phyloP scores from a whole-genome alignment of 345 rosid genomes.

The Triadica sebifera region DNA sequence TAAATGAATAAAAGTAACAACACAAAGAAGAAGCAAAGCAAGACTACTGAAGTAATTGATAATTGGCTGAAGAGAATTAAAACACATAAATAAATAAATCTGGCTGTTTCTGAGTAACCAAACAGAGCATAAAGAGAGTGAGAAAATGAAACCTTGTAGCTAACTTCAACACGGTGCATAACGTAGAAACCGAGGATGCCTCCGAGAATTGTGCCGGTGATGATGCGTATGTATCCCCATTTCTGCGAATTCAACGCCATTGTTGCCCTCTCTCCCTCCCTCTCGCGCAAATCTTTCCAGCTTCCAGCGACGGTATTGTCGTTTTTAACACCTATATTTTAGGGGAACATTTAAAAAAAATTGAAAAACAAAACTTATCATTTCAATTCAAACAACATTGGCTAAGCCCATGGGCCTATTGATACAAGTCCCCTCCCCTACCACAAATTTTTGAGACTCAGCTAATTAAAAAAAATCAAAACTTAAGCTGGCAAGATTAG shows the following conservation, averaged over 20 bases:
- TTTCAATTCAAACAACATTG: too few species aligned
- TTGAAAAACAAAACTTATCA: too few species aligned
- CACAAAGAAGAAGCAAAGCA: background rate
- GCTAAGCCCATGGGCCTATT: too few species aligned
- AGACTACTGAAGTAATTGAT: background rate
- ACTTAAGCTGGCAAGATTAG: too few species aligned
- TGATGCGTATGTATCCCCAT: constrained; percentile 78
- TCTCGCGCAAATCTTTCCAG: background rate
- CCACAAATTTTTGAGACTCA: too few species aligned
- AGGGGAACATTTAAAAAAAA: too few species aligned
- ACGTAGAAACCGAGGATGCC: constrained; percentile 85
- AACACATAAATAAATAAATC: too few species aligned
- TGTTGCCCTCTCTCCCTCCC: constrained; percentile 1
- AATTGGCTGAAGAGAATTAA: background rate
- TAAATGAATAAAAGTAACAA: background rate
- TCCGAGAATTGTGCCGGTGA: constrained; percentile 70
- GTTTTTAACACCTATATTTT: too few species aligned
- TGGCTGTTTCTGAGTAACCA: too few species aligned
- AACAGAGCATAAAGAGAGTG: background rate
- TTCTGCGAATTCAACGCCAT: constrained; percentile 50
- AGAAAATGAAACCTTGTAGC: constrained; percentile 53
- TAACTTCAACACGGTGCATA: constrained; percentile 73
- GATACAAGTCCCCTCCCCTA: too few species aligned
- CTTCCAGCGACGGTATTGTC: too few species aligned
- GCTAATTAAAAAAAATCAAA: too few species aligned